phyloP scores from a whole-genome alignment of 78 protist species.

The Ministeria vibrans region DNA sequence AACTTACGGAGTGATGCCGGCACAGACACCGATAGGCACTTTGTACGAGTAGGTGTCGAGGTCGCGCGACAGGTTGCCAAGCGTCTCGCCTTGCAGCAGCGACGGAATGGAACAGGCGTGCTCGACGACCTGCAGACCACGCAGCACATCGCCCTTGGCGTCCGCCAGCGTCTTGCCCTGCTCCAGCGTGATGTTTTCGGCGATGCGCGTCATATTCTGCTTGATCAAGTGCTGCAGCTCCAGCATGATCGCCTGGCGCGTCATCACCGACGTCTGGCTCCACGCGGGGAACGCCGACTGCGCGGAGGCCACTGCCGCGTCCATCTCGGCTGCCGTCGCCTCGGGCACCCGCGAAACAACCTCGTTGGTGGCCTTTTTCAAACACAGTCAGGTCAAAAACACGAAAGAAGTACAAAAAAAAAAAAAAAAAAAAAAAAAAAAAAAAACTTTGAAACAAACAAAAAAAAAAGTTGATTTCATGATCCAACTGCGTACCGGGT shows the following conservation, averaged over 20 bases:
- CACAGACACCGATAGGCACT: slow-evolving; percentile 93
- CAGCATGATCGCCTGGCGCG: slow-evolving; percentile 76
- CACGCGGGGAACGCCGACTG: slow-evolving; percentile 66
- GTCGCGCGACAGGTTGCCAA: slow-evolving; percentile 65
- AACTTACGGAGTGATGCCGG: slow-evolving; percentile 84
- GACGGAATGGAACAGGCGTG: slow-evolving; percentile 77
- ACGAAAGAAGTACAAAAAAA: not conserved
- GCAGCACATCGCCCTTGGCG: slow-evolving; percentile 81
- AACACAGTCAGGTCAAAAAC: not conserved
- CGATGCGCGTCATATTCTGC: slow-evolving; percentile 58
- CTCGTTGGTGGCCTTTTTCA: slow-evolving; percentile 63
- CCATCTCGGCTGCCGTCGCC: slow-evolving; percentile 72
- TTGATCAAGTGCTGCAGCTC: slow-evolving; percentile 67
- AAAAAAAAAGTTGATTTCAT: not conserved
- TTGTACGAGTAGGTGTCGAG: slow-evolving; percentile 88
- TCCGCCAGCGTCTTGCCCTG: slow-evolving; percentile 95
- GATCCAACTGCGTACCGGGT: slow-evolving; percentile 55
- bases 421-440: not conserved
- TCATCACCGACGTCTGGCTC: slow-evolving; percentile 66
- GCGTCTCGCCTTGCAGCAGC: slow-evolving; percentile 83
- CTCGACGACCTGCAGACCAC: slow-evolving; percentile 87
- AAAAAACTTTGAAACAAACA: not conserved
- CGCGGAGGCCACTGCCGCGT: slow-evolving; percentile 77
- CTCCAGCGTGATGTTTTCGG: slow-evolving; percentile 71
- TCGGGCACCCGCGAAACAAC: slow-evolving; percentile 63